Evolutionary conservation across 805 yeast species (phyloP).

Genomic region (Candida maltosa): DNA sequence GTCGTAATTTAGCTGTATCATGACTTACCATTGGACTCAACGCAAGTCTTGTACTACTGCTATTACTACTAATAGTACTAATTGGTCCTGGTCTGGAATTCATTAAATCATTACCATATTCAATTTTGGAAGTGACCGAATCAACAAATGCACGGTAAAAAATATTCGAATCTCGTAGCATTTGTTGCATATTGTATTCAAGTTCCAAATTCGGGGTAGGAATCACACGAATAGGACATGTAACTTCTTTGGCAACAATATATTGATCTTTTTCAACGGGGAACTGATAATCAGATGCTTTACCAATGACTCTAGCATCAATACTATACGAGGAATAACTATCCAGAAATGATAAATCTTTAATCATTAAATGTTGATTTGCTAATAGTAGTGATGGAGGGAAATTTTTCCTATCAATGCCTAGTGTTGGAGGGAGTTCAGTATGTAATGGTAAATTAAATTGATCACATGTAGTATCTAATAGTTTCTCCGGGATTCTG

Average conservation of each 20-base stretch:
- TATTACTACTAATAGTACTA: too few species aligned
- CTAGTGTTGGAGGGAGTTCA: slow-evolving; percentile 36
- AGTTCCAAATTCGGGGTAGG: slow-evolving; percentile 25
- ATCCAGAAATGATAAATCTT: slow-evolving; percentile 35
- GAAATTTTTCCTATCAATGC: slow-evolving; percentile 23
- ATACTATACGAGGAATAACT: slow-evolving; percentile 33
- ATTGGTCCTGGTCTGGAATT: slow-evolving; percentile 10
- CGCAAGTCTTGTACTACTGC: slow-evolving; percentile 17
- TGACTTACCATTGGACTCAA: slow-evolving; percentile 5
- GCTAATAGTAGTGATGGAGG: slow-evolving; percentile 23
- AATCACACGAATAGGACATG: slow-evolving; percentile 31
- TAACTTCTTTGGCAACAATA: slow-evolving; percentile 32
- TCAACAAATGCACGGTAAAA: slow-evolving; percentile 34
- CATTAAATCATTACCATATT: slow-evolving; percentile 16
- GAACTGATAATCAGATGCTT: slow-evolving; percentile 31
- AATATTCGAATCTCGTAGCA: slow-evolving; percentile 17
- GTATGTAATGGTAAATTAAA: slow-evolving; percentile 34
- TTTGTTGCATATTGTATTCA: slow-evolving; percentile 10
- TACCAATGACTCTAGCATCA: slow-evolving; percentile 39
- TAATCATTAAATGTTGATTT: slow-evolving; percentile 17
- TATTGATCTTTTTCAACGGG: slow-evolving; percentile 24
- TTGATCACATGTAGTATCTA: slow-evolving; percentile 37
- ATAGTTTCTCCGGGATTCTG: slow-evolving; percentile 36
- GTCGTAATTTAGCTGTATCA: slow-evolving; percentile 21
- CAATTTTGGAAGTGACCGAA: slow-evolving; percentile 25